phyloP scores from a whole-genome alignment of 176 grass and related monocot genomes.

The Bonia amplexicaulis region DNA sequence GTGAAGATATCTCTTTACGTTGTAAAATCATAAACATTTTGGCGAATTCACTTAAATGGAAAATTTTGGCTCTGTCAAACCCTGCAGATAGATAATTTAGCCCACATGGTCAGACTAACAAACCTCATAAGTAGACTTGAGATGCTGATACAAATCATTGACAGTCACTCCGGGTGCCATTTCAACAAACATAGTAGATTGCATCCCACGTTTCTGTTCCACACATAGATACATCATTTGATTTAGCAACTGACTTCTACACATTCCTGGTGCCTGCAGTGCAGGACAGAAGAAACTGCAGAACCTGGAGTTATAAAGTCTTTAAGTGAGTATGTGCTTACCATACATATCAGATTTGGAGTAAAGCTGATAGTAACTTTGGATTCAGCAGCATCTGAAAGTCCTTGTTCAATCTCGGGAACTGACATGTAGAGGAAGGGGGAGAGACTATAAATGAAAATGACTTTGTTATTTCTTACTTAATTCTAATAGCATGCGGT shows the following conservation, averaged over 20 bases:
- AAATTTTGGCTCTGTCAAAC: not conserved
- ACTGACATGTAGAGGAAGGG: slow-evolving; percentile 37
- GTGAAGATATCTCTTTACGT: not conserved
- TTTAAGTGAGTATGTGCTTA: slow-evolving; percentile 27
- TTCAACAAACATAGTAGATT: slow-evolving; percentile 90
- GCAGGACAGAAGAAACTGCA: not conserved
- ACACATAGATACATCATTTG: not conserved
- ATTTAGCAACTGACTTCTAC: slow-evolving; percentile 6
- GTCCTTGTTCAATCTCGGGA: slow-evolving; percentile 96
- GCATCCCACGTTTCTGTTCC: slow-evolving; percentile 93
- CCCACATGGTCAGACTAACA: slow-evolving; percentile 12
- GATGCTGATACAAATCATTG: slow-evolving; percentile 68
- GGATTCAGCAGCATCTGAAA: slow-evolving; percentile 73
- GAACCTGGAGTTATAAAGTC: not conserved
- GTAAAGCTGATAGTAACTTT: slow-evolving; percentile 96
- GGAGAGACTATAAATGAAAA: too few species aligned
- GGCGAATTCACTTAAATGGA: not conserved
- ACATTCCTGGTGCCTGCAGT: not conserved
- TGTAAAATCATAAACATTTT: not conserved
- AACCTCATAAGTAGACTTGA: slow-evolving; percentile 83
- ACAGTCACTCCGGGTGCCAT: slow-evolving; percentile 68
- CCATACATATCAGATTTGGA: slow-evolving; percentile 94
- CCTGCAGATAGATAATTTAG: not conserved
- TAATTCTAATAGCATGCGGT: too few species aligned
- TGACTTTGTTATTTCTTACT: too few species aligned